Base-by-base conservation (phyloP, 2,329 filamentous ascomycete species). In the Magnaporthiopsis poae region DNA sequence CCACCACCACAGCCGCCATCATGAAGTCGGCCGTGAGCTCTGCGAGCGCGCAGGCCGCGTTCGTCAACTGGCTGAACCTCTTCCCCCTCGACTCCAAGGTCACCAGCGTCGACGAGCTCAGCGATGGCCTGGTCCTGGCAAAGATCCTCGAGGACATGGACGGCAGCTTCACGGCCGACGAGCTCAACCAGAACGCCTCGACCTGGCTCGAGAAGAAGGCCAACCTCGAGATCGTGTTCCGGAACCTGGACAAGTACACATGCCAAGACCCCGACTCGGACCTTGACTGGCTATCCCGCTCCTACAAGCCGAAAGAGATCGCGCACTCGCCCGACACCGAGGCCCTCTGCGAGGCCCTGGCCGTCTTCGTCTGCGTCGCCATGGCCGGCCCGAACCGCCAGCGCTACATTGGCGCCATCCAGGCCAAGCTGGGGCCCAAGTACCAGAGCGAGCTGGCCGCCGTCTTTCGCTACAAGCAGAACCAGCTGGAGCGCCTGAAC, bases 151-250 rank as follows among this genome's bases (percentile, higher is more conserved):
- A 84, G 73, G 82, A 87, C 71, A 76, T 89, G 63, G 84, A 88
- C 70, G 73, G 80, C 46, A 77, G 81, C 68, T 89, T 87, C 72
- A 81, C 85, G 72, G 79, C 81, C 36, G 77, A 80, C 0, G 79
- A 84, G 68, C 81, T 88, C 66, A 80, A 85, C 67, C 77, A 79
- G 62, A 80, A 75, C 68, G 76, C 77, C 36, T 77, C 79, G 63
- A 75, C 78, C 68, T 80, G 81, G 72, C 73, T 83, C 67, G 77
- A 80, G 81, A 96, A 96, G 78, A 87, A 92, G 25, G 89, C 95
- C 64, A 95, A 99, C 74, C 92, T 96, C 3, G 97, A 99, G 75
- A 89, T 91, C 1, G 88, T 96, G 27, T 84, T 98, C 68, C 98
- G 98, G 75, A 80, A 86, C 13, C 81, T 99, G 2, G 92, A 95